A percentile compares a stretch with the other conserved stretches of the same genome.
Evolutionary conservation across 805 yeast species (phyloP).

Genomic region (Suhomyces pyralidae): DNA sequence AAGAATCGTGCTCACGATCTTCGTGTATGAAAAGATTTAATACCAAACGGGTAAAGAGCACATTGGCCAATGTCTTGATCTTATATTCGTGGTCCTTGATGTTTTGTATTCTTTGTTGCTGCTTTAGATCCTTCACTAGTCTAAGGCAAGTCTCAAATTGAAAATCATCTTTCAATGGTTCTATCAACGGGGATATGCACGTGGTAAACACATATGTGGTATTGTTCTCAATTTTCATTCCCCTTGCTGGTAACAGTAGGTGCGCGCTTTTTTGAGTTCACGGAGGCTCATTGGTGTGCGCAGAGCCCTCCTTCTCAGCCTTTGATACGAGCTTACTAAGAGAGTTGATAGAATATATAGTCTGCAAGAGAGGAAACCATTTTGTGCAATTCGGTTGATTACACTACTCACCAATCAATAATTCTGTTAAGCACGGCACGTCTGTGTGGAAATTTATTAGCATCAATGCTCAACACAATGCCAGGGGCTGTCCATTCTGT

Average conservation of each 20-base stretch:
- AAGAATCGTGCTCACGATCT: conserved; percentile 14
- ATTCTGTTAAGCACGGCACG: too few species aligned
- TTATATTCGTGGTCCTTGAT: conserved; percentile 35
- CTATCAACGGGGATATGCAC: conserved; percentile 7
- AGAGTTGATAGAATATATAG: background rate
- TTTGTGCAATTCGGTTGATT: background rate
- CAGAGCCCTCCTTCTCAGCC: background rate
- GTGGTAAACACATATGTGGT: conserved; percentile 12
- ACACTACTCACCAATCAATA: background rate
- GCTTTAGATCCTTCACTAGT: conserved; percentile 34
- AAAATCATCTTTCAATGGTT: conserved; percentile 25
- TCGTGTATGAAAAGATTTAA: conserved; percentile 30
- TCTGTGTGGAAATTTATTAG: too few species aligned
- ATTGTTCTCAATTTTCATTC: background rate
- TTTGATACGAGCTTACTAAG: background rate
- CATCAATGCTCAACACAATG: background rate
- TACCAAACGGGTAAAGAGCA: conserved; percentile 44
- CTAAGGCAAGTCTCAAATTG: conserved; percentile 51
- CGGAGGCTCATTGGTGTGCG: background rate
- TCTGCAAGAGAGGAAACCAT: background rate
- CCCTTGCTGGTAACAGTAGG: background rate
- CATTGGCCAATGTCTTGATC: conserved; percentile 40
- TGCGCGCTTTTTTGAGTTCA: background rate
- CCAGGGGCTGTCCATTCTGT: background rate
- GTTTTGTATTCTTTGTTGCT: conserved; percentile 41